Evolutionary conservation across 1,139 yeast genomes (phyloP), one percentile per base, ranked within the genome.

Genomic region (Candida sp.): DNA sequence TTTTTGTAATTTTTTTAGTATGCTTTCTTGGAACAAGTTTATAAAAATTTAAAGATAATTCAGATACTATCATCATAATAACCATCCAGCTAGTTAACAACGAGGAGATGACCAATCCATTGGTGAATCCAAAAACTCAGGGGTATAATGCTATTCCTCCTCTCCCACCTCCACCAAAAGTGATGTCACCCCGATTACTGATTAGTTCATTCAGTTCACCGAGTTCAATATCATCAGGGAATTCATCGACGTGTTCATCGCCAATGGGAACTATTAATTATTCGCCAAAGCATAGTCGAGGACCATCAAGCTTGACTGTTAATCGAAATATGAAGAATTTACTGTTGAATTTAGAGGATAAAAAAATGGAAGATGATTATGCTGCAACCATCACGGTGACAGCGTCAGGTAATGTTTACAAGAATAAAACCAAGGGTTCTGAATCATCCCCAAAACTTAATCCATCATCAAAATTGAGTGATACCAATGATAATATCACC

Each of bases 261-360:
- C 39, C 47, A 22, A 44, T 45, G 7, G 55, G 55, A 5, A 33
- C 47, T 21, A 53, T 63, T 44, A 67, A 66, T 49, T 66, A 65
- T 48, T 65, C 70, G 3, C 73, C 73, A n/a, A 67, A 64, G 46
- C 72, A 66, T 47, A 56, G 68, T n/a, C 50, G 69, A 23, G 61
- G 61, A 48, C 58, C 62, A 19, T 55, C 65, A 32, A 49, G 56
- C 23, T 44, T 55, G 43, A 25, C 29, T 6, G 29, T 25, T 6
- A 61, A 53, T 43, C 44, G 69, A 41, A 64, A 64, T 40, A 66
- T 63, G 64, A 70, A 71, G 53, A 67, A 65, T 42, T 53, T 71
- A 37, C 64, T 68, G 39, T 58, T 71, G 39, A 66, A 68, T 45
- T 49, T 66, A 22, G 61, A 52, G n/a, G 19, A 30, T 5, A 30